Evolutionary conservation across 2,329 filamentous ascomycete species (phyloP).

Genomic region (Trichoderma breve): DNA sequence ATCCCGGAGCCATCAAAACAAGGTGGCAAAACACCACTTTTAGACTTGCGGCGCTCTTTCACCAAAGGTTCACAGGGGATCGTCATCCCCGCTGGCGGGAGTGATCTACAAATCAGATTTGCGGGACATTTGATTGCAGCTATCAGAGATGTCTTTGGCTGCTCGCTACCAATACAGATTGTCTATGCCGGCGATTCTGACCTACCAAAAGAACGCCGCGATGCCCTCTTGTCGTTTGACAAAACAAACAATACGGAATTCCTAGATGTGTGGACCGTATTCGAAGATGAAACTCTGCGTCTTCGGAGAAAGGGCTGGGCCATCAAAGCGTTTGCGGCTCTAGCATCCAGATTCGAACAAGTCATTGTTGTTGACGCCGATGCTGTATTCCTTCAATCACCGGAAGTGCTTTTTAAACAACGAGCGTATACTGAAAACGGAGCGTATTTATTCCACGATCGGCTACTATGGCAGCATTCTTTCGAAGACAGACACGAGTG

Average conservation of each 20-base stretch:
- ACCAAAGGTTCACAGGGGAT: conserved; percentile 31
- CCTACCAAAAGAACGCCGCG: conserved; percentile 28
- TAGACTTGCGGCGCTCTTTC: conserved; percentile 23
- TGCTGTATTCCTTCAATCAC: conserved; percentile 39
- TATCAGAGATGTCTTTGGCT: conserved; percentile 31
- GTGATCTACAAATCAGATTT: conserved; percentile 30
- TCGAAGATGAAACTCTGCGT: conserved; percentile 33
- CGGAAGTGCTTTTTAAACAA: conserved; percentile 34
- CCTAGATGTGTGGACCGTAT: conserved; percentile 34
- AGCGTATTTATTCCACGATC: conserved; percentile 41
- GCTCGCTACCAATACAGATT: conserved; percentile 36
- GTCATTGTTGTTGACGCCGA: conserved; percentile 42
- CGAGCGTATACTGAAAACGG: conserved; percentile 34
- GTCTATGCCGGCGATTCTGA: conserved; percentile 39
- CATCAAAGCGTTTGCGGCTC: conserved; percentile 41
- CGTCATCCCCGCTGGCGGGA: conserved; percentile 36
- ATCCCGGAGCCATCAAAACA: background rate
- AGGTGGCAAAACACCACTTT: conserved; percentile 23
- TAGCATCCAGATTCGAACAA: conserved; percentile 37
- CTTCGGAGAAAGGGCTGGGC: conserved; percentile 38
- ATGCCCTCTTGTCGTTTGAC: conserved; percentile 25
- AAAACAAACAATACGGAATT: conserved; percentile 30
- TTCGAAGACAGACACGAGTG: conserved; percentile 38
- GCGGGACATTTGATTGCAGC: conserved; percentile 37
- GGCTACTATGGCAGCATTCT: conserved; percentile 38